Evolutionary conservation across 108 stramenopile species (phyloP).

Genomic region (Nitzschia putrida): DNA sequence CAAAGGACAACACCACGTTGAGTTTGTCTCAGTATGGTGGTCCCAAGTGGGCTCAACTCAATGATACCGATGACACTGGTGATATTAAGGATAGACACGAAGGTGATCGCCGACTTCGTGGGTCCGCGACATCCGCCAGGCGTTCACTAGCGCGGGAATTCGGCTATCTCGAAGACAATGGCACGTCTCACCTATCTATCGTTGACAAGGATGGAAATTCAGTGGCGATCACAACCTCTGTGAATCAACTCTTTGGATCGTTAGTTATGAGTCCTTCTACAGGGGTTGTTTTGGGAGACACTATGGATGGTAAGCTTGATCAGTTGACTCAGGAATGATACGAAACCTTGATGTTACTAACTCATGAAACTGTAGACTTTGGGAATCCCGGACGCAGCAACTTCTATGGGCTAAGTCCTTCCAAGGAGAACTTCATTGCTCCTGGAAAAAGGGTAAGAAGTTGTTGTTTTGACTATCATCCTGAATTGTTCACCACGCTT

Average conservation of each 20-base stretch:
- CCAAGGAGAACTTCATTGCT: conserved; percentile 63
- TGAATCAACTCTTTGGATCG: conserved; percentile 71
- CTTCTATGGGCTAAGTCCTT: conserved; percentile 63
- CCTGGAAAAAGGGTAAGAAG: conserved; percentile 59
- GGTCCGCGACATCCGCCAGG: not conserved
- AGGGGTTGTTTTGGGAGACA: conserved; percentile 77
- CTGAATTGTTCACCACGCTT: no score
- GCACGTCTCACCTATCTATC: conserved; percentile 75
- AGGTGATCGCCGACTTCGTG: conserved; percentile 51
- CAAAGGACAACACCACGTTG: conserved; percentile 43
- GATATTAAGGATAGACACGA: conserved; percentile 54
- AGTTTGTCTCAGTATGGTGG: conserved; percentile 62
- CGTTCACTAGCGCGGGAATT: conserved; percentile 44
- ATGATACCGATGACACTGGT: conserved; percentile 38
- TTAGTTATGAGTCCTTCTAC: conserved; percentile 64
- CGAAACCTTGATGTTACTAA: no score
- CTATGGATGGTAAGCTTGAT: conserved; percentile 60
- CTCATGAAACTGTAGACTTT: conserved; percentile 42
- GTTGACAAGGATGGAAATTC: conserved; percentile 80
- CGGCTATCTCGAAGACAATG: conserved; percentile 79
- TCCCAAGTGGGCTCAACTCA: conserved; percentile 65
- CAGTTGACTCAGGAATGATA: not conserved
- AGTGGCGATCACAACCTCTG: conserved; percentile 68
- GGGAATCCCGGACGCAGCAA: conserved; percentile 65
- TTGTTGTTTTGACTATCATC: not conserved